Base-by-base conservation (phyloP, 306 rosid species). In the Crataegus laevigata region DNA sequence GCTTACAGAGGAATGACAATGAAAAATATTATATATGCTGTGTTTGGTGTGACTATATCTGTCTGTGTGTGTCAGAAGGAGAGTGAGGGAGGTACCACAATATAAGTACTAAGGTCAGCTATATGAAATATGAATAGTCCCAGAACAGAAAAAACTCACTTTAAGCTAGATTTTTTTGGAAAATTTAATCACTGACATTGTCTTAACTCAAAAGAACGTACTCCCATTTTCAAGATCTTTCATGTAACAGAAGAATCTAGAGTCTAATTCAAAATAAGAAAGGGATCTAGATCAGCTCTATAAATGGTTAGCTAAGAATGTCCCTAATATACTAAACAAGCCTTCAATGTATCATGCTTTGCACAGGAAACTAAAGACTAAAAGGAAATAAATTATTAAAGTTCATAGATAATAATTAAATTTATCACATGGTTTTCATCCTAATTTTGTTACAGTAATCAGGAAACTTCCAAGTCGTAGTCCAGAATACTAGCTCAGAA, bases 1-100 rank as follows among this genome's bases (percentile, higher is more conserved):
- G 82, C 85, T 73, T 70, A 81, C 63, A 75, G 38, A 55, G 75
- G 61, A 65, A 68, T 76, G 77, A 71, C 42, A 45, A 57, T 28
- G 25, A 78, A 32, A 74, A 58, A 73, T 26, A 72, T 54, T 52
- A 72, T 84, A 60, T 69, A 73, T 26, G 68, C 26, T 14, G 40
- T 15, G 67, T 2, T 29, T 24, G 64, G 43, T 38, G 43, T 38
- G 43, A 38, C 11, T 38, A 38, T 38, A 38, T 38, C 3, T 38
- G 50, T 43, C 15, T 43, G 43, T 1, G 69, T 2, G 47, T 9
- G 69, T 19, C 5, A 15, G 34, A 60, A 24, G 19, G 64, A 58
- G 64, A 59, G 30, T 24, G 32, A 22, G 64, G 19, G 30, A 40
- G 43, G 43, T 38, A 8, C 43, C 43, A 38, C 11, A 38, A 38